phyloP scores from a whole-genome alignment of 2,329 filamentous ascomycete species.

The Arthrobotrys entomopaga region DNA sequence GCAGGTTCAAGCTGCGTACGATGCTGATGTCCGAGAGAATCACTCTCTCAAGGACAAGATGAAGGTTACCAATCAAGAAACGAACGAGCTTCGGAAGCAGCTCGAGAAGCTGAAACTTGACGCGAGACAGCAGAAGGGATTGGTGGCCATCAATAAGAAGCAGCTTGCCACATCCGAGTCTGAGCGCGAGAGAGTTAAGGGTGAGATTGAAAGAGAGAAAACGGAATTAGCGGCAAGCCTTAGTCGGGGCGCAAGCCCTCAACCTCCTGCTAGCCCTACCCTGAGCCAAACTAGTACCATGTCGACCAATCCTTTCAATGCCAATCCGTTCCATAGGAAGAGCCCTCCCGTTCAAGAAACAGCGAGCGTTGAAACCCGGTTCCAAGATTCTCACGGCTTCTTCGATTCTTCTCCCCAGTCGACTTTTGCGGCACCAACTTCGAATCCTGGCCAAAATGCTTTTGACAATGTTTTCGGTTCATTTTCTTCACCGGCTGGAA shows the following conservation, averaged over 20 bases:
- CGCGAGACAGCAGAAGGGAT: constrained; percentile 91
- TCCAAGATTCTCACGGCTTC: constrained; percentile 60
- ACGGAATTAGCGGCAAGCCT: constrained; percentile 64
- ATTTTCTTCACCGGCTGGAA: constrained; percentile 66
- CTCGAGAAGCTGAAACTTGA: constrained; percentile 93
- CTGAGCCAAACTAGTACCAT: constrained; percentile 63
- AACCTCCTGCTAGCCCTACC: constrained; percentile 65
- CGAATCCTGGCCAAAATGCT: constrained; percentile 70
- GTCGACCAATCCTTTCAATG: constrained; percentile 61
- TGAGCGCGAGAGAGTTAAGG: constrained; percentile 86
- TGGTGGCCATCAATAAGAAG: constrained; percentile 98
- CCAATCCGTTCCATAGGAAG: constrained; percentile 92
- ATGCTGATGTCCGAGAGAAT: constrained; percentile 91
- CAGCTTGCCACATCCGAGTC: constrained; percentile 88
- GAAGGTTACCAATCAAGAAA: constrained; percentile 80
- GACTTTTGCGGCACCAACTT: constrained; percentile 53
- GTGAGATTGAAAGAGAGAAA: constrained; percentile 76
- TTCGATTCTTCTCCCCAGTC: constrained; percentile 52
- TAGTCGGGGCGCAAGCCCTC: constrained; percentile 73
- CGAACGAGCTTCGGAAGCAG: constrained; percentile 84
- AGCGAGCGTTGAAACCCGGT: constrained; percentile 60
- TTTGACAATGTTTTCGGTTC: constrained; percentile 90
- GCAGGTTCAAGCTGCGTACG: constrained; percentile 76
- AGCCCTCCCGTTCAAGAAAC: constrained; percentile 65
- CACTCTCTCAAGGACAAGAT: constrained; percentile 86